Base-by-base conservation (phyloP, 768 basidiomycete species). In the Galerina marginata region DNA sequence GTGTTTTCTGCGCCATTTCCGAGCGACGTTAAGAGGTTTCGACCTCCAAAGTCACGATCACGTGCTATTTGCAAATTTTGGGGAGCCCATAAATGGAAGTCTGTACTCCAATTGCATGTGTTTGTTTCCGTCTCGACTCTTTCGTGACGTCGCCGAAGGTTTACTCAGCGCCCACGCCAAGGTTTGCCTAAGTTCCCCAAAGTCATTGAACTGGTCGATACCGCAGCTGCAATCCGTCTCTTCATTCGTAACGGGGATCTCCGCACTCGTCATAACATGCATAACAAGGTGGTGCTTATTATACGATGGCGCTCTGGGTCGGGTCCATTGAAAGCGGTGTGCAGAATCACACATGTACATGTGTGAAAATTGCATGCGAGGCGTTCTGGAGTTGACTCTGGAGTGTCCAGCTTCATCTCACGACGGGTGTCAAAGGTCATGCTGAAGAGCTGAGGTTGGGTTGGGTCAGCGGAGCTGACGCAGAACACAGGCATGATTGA, bases 1-100 rank as follows among this genome's bases (percentile, higher is more conserved):
- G 39, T 16, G 9, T 48, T 20, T 42, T 57, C 47, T 48, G 29
- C 46, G 12, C 56, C 47, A 38, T 42, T 38, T 50, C 49, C 37
- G 15, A 15, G 39, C 11, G 23, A 39, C 23, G n/a, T 46, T 36
- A 23, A 16, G 20, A 15, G 10, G n/a, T 16, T 15, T 26, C 38
- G 38, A 43, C 51, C 36, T 48, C 48, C 47, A 43, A 58, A 44
- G 9, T 20, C 33, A 10, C 38, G 49, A 40, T 56, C 59, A 60
- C 59, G 59, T 60, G 59, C 9, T 38, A 33, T 33, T 16, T 46
- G 37, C 16, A 43, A 55, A 23, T 51, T 60, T 60, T 60, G 59
- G 59, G 59, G 59, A 55, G 54, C 56, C 59, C 39, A 42, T 20
- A 60, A 60, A 60, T 56, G 59, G 59, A 60, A 55, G 39, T 59